Percentiles rank a stretch among this genome's conserved stretches.
phyloP scores from a whole-genome alignment of 2,329 filamentous ascomycete species.

The Juglanconis oblonga region DNA sequence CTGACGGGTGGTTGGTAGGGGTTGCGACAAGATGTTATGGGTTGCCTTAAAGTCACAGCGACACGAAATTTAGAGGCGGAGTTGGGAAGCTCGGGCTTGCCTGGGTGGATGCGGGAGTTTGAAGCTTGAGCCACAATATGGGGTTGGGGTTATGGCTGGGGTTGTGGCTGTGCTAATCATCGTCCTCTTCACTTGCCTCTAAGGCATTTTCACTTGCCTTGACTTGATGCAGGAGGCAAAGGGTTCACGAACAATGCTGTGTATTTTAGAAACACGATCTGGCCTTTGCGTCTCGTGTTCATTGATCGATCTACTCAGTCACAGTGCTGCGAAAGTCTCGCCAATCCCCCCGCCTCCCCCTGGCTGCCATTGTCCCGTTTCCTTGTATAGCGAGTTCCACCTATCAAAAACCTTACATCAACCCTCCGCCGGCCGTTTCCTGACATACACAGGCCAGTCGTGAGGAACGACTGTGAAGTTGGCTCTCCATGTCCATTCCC shows the following conservation, averaged over 20 bases:
- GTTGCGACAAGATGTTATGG: slow-evolving; percentile 10
- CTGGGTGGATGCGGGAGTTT: neutral
- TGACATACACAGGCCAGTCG: slow-evolving; percentile 20
- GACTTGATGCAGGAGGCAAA: no score
- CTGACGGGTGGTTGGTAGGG: neutral
- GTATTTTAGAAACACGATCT: no score
- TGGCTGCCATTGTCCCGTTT: no score
- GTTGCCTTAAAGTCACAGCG: neutral
- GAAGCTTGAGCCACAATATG: neutral
- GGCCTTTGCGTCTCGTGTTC: no score
- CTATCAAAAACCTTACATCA: neutral
- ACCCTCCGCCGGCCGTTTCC: neutral
- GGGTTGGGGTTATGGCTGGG: neutral
- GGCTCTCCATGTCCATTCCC: slow-evolving; percentile 19
- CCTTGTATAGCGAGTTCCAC: no score
- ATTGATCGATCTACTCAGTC: no score
- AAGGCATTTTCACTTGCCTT: no score
- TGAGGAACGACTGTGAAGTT: slow-evolving; percentile 18
- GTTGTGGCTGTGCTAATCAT: neutral
- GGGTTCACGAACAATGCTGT: no score
- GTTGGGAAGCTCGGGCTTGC: no score
- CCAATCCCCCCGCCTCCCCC: no score
- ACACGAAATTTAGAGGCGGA: slow-evolving; percentile 1
- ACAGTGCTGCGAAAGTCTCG: no score
- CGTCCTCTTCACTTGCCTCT: no score